Base-by-base conservation (phyloP, 768 basidiomycete genomes). In the Chlorophyllum brunneum region DNA sequence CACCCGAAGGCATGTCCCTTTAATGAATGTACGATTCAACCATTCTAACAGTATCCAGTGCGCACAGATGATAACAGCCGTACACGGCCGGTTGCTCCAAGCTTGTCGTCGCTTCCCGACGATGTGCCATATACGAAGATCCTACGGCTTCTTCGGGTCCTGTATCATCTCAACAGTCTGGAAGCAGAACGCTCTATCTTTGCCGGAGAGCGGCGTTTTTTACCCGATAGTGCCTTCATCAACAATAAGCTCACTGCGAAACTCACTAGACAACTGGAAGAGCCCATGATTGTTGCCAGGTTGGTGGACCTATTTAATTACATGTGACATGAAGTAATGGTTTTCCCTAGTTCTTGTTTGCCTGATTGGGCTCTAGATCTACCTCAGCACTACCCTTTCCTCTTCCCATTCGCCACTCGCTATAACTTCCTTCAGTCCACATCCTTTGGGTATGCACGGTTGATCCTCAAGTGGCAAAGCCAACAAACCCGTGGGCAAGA, bases 241-340 rank as follows among this genome's bases (percentile, higher is more conserved):
- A 99, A 98, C 67, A 98, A 97, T 72, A 99, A 99, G 68, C 73
- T 99, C 23, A 93, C 93, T 1, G 97, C 97, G 8, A 99, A 99
- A 68, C 78, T 99, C n/a, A 93, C 92, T 10, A 81, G 97, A 30
- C 97, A 98, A 65, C 67, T 99, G 37, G 97, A 99, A 61, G 97
- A 99, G 64, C 92, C 93, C 0, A 97, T 98, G 93, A 97, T 99
- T 57, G 94, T 99, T 38, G 97, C 95, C 1, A 95, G 92, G 93
- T 92, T 59, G 56, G 75, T 65, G 47, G 5, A 27, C 1, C 13
- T 42, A 34, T 15, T 16, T 31, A 29, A 54, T n/a, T 11, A n/a
- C 16, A 16, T 24, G 18, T 6, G 30, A 44, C 13, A 26, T 49
- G 15, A 34, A 40, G 27, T 64, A 37, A 49, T 9, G 24, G 54